Conservation (phyloP, 225 moss, liverwort and hornwort species). For the Marchantia polymorpha region DNA sequence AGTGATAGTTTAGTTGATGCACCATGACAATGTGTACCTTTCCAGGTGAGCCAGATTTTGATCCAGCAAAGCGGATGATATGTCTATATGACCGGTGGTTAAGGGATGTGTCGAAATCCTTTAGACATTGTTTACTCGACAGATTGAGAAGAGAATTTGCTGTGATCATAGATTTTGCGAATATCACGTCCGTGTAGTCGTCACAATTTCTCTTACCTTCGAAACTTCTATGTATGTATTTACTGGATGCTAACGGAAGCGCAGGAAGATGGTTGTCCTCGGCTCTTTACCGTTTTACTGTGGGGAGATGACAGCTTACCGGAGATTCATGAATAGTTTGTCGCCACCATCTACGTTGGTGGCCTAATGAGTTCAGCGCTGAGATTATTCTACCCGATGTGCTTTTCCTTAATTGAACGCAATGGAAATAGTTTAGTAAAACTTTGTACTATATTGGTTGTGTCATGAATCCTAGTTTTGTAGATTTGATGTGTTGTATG, state of each 20-base stretch:
- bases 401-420: no score
- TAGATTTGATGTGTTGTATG: no score
- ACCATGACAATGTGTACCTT: neutral
- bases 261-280: neutral
- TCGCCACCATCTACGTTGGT: neutral
- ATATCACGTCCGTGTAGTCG: neutral
- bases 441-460: no score
- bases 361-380: no score
- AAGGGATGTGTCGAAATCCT: conserved; percentile 7
- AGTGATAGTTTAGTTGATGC: neutral
- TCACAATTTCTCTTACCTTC: neutral
- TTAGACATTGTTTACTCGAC: conserved; percentile 10
- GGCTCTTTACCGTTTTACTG: neutral
- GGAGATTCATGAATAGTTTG: neutral
- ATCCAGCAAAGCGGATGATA: conserved; percentile 1
- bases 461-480: no score
- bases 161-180: conserved; percentile 12
- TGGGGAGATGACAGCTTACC: neutral
- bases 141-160: conserved; percentile 1
- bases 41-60: neutral
- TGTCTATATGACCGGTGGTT: neutral
- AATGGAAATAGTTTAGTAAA: no score
- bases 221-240: conserved; percentile 2
- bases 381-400: no score
- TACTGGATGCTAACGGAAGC: neutral